Evolutionary conservation across 768 basidiomycete species (phyloP), one percentile per base, ranked within the genome.

Genomic region (Pleurotus platypus): DNA sequence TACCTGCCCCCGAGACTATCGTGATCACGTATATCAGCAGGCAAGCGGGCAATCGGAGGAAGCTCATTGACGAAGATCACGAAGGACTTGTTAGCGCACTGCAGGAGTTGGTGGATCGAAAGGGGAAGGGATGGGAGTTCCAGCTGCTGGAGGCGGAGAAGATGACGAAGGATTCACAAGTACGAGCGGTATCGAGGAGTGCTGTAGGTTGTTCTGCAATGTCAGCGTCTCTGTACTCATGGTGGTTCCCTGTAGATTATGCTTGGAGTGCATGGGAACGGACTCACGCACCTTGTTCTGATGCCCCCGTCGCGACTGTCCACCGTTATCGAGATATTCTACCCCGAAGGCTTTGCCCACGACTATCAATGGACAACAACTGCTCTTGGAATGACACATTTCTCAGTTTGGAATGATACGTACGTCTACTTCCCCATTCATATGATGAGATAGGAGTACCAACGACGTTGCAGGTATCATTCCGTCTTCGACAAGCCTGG

Each of bases 251-350:
- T 5, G 42, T 50, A 89, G 87, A 78, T 89, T 57, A 67, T 90
- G 63, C 71, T 90, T 7, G 88, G 88, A 27, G 81, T 89, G 0
- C 89, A 90, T 59, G 90, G 90, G 4, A 92, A 92, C 62, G 90
- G 91, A 5, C 77, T 94, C 0, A 89, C 90, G 7, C 90, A 92
- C 64, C 77, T 94, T n/a, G 79, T 94, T 43, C 84, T 88, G 75
- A 92, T 94, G 90, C 83, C 87, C 18, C 80, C 81, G 1, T 89
- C 85, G 3, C 82, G 82, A 0, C 69, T 84, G n/a, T 85, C 89
- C 4, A 85, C 90, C 4, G 90, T 94, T 16, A 88, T 94, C 61
- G 92, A 94, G 70, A 82, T 94, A 12, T 91, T 94, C 72, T 89
- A 78, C 65, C 91, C 90, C 0, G 76, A 69, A 2, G 92, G 91